These are phyloP conservation scores for Pinus tabuliformis DNA, from an alignment of 75 land plant species.

Conservation along the genomic window DNA sequence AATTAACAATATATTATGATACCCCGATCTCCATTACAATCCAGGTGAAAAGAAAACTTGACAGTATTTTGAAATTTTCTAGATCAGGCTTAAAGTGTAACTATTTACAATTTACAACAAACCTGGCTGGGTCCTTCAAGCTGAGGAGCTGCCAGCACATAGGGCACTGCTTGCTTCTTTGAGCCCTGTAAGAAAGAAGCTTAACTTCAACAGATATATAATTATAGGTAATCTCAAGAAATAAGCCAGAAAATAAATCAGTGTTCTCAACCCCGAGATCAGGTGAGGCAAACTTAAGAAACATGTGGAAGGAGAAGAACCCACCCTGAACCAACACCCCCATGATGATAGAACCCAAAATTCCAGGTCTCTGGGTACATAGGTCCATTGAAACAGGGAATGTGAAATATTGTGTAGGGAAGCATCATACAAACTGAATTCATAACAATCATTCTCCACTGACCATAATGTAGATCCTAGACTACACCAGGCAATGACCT, in stretches of 20 bases:
- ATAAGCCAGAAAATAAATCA: neutral
- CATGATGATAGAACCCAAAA: neutral
- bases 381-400: neutral
- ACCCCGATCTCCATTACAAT: neutral
- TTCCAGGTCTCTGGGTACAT: neutral
- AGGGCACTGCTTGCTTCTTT: conserved; percentile 97
- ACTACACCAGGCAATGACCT: neutral
- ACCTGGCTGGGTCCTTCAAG: conserved; percentile 92
- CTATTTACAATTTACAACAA: neutral
- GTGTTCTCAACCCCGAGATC: too few relatives aligned
- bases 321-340: neutral
- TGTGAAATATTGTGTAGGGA: neutral
- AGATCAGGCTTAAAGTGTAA: neutral
- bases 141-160: conserved; percentile 95
- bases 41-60: conserved; percentile 1
- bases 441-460: neutral
- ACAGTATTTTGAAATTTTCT: neutral
- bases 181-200: conserved; percentile 60
- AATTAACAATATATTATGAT: neutral
- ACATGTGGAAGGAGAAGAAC: neutral
- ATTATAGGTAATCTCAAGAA: conserved; percentile 1
- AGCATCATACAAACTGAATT: neutral
- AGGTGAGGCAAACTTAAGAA: neutral
- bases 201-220: neutral
- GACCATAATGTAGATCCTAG: neutral